Conservation (phyloP, 805 yeast genomes). For the Candida hungchunana region DNA sequence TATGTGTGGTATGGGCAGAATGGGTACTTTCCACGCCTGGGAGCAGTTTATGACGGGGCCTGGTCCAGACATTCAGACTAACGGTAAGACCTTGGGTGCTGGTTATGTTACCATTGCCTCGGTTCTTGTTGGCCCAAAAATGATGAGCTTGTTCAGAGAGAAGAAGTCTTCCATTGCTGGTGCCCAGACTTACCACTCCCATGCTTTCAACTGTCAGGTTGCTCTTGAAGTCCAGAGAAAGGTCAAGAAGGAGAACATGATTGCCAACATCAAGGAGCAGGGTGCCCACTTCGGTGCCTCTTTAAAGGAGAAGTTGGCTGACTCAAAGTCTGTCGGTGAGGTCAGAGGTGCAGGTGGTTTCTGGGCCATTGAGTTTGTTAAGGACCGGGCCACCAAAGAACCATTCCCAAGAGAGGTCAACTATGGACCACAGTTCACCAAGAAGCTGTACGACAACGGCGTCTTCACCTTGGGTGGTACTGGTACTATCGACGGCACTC, state of each 20-base stretch:
- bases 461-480: slow-evolving; percentile 36
- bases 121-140: slow-evolving; percentile 33
- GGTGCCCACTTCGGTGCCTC: slow-evolving; percentile 41
- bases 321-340: slow-evolving; percentile 40
- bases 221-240: slow-evolving; percentile 42
- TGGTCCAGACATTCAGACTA: slow-evolving; percentile 45
- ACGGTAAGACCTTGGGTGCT: slow-evolving; percentile 45
- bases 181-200: slow-evolving; percentile 48
- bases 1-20: slow-evolving; percentile 53
- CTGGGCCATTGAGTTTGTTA: slow-evolving; percentile 50
- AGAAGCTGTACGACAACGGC: slow-evolving; percentile 36
- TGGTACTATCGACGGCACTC: slow-evolving; percentile 36
- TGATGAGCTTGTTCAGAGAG: slow-evolving; percentile 32
- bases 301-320: slow-evolving; percentile 29
- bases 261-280: slow-evolving; percentile 36
- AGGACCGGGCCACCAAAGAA: slow-evolving; percentile 43
- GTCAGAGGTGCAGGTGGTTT: slow-evolving; percentile 54
- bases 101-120: slow-evolving; percentile 48
- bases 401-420: slow-evolving; percentile 34
- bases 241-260: slow-evolving; percentile 32
- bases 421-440: slow-evolving; percentile 30
- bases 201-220: slow-evolving; percentile 42
- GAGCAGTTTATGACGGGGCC: slow-evolving; percentile 34
- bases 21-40: slow-evolving; percentile 45
- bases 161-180: slow-evolving; percentile 31